Evolutionary conservation across 768 basidiomycete genomes (phyloP).

Genomic region (Phanerodontia chrysosporium): DNA sequence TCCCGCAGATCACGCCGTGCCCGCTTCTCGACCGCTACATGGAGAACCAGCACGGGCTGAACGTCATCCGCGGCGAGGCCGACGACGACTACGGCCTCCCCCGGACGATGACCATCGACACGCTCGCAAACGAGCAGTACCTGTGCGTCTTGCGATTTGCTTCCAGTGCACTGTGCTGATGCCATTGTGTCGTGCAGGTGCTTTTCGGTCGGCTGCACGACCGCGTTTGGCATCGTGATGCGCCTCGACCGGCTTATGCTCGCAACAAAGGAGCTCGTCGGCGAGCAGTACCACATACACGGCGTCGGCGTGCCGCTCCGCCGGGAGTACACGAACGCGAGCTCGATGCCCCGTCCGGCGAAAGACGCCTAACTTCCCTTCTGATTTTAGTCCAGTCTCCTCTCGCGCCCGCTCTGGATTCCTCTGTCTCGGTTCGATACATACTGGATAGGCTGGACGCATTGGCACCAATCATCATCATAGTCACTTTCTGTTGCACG

Average conservation of each 20-base stretch:
- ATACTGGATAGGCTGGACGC: not conserved
- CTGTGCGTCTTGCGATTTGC: constrained; percentile 42
- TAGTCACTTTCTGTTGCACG: not conserved
- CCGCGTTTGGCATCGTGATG: constrained; percentile 62
- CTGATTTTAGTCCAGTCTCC: not conserved
- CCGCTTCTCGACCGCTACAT: constrained; percentile 49
- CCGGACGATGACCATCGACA: constrained; percentile 62
- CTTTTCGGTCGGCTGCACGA: constrained; percentile 72
- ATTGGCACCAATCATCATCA: not conserved
- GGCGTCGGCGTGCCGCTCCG: constrained; percentile 41
- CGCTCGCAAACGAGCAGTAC: constrained; percentile 75
- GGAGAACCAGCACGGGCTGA: constrained; percentile 50
- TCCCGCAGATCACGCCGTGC: constrained; percentile 86
- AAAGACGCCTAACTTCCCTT: constrained; percentile 9
- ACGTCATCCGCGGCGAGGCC: constrained; percentile 64
- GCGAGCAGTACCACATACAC: constrained; percentile 83
- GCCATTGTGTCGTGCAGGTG: not conserved
- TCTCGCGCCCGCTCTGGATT: not conserved
- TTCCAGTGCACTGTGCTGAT: not conserved
- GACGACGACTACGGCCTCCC: constrained; percentile 78
- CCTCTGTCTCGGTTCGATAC: not conserved
- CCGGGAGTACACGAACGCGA: constrained; percentile 7
- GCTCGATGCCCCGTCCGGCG: constrained; percentile 4
- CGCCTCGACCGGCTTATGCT: constrained; percentile 76
- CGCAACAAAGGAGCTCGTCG: constrained; percentile 80